phyloP scores from a whole-genome alignment of 805 yeast genomes.

The Starmerella potacharoeniae region DNA sequence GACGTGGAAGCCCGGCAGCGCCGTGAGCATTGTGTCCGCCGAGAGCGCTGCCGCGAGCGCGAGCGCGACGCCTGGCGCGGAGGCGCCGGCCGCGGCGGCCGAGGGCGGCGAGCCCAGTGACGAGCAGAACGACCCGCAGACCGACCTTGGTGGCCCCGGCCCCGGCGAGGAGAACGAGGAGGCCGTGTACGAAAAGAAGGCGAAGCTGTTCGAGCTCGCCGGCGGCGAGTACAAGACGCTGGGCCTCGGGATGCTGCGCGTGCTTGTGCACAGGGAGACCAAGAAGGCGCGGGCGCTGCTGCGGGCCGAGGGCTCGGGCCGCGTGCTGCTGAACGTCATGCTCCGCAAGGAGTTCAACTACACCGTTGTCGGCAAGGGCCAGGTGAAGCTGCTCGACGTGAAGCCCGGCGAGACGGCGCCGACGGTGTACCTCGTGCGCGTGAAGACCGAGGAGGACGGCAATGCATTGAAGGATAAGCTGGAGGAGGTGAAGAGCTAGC shows the following conservation, averaged over 20 bases:
- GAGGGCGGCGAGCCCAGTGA: slow-evolving; percentile 34
- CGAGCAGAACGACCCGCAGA: slow-evolving; percentile 32
- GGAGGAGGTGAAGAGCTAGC: slow-evolving; percentile 22
- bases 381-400: slow-evolving; percentile 57
- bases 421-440: slow-evolving; percentile 59
- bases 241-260: slow-evolving; percentile 76
- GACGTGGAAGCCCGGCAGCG: slow-evolving; percentile 20
- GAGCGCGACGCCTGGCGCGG: slow-evolving; percentile 32
- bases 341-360: slow-evolving; percentile 50
- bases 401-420: slow-evolving; percentile 41
- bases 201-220: slow-evolving; percentile 57
- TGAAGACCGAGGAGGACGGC: slow-evolving; percentile 67
- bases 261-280: slow-evolving; percentile 50
- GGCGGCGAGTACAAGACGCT: slow-evolving; percentile 32
- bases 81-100: slow-evolving; percentile 36
- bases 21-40: slow-evolving; percentile 12
- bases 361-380: slow-evolving; percentile 48
- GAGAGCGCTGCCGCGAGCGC: slow-evolving; percentile 29
- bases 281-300: slow-evolving; percentile 59
- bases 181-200: slow-evolving; percentile 48
- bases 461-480: slow-evolving; percentile 36
- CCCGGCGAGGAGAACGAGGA: slow-evolving; percentile 86
- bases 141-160: slow-evolving; percentile 42
- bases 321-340: slow-evolving; percentile 61
- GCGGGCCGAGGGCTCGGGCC: slow-evolving; percentile 80